These are phyloP conservation scores for Nannizzia gypsea DNA, from an alignment of 2,329 filamentous ascomycete species.

Conservation along the genomic window DNA sequence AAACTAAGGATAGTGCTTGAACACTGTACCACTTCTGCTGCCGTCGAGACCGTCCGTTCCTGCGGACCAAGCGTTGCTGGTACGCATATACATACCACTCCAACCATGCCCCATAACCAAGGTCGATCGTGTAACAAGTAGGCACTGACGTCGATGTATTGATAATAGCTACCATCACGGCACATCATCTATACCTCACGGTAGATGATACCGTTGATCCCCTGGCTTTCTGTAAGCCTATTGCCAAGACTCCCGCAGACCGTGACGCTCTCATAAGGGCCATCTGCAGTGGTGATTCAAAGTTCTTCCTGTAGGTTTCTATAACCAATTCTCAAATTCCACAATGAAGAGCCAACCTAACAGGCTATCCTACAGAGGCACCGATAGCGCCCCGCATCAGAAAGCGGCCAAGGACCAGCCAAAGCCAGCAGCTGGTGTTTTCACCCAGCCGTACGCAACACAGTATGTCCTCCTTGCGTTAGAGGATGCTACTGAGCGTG, in stretches of 20 bases:
- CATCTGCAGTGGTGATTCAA: constrained; percentile 39
- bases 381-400: constrained; percentile 60
- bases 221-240: constrained; percentile 69
- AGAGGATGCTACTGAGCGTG: constrained; percentile 43
- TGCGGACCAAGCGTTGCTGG: constrained; percentile 64
- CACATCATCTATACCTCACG: constrained; percentile 72
- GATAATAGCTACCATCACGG: constrained; percentile 60
- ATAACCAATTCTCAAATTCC: neutral
- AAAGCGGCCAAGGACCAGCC: constrained; percentile 39
- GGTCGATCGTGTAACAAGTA: no score
- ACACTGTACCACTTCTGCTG: constrained; percentile 78
- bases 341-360: neutral
- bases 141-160: neutral
- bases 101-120: no score
- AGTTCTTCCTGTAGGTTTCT: constrained; percentile 47
- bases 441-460: constrained; percentile 50
- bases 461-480: constrained; percentile 49
- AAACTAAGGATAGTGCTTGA: constrained; percentile 48
- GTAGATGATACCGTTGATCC: constrained; percentile 61
- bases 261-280: constrained; percentile 59
- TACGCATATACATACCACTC: constrained; percentile 1
- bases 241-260: constrained; percentile 60
- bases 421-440: constrained; percentile 43
- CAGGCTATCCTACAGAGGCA: constrained; percentile 28
- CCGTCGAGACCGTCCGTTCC: constrained; percentile 61